Percentiles rank a stretch among this genome's conserved stretches.
phyloP scores from a whole-genome alignment of 1,284 basidiomycete species.

The Leucoagaricus sp. region DNA sequence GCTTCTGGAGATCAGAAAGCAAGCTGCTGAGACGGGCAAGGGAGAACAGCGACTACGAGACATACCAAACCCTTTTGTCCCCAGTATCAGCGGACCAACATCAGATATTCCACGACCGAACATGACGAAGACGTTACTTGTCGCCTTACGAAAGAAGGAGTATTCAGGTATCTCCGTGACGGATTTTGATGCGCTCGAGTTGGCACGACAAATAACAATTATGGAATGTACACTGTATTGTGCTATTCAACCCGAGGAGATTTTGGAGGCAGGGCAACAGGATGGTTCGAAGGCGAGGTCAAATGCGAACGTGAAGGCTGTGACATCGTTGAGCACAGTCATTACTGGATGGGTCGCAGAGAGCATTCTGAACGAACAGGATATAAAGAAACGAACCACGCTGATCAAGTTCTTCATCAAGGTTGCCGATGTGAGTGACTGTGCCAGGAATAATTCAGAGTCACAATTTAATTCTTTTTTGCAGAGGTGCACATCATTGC shows the following conservation, averaged over 20 bases:
- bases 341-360: constrained; percentile 97
- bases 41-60: constrained; percentile 60
- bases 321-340: constrained; percentile 87
- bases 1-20: constrained; percentile 57
- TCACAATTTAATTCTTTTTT: constrained; percentile 26
- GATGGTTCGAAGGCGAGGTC: constrained; percentile 54
- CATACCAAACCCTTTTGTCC: constrained; percentile 61
- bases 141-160: constrained; percentile 58
- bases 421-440: constrained; percentile 80
- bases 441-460: too few species aligned
- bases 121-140: constrained; percentile 82
- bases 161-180: constrained; percentile 68
- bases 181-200: constrained; percentile 93
- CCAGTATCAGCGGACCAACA: constrained; percentile 34
- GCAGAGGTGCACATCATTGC: constrained; percentile 81
- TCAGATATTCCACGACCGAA: constrained; percentile 77
- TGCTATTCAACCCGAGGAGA: constrained; percentile 85
- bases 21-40: constrained; percentile 43
- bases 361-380: constrained; percentile 86
- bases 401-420: constrained; percentile 97
- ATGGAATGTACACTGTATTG: constrained; percentile 91
- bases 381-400: constrained; percentile 83
- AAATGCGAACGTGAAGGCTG: constrained; percentile 70
- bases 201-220: constrained; percentile 94
- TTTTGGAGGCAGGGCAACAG: constrained; percentile 80